phyloP scores from a whole-genome alignment of 2,329 filamentous ascomycete genomes.

The Xylaria sp. region DNA sequence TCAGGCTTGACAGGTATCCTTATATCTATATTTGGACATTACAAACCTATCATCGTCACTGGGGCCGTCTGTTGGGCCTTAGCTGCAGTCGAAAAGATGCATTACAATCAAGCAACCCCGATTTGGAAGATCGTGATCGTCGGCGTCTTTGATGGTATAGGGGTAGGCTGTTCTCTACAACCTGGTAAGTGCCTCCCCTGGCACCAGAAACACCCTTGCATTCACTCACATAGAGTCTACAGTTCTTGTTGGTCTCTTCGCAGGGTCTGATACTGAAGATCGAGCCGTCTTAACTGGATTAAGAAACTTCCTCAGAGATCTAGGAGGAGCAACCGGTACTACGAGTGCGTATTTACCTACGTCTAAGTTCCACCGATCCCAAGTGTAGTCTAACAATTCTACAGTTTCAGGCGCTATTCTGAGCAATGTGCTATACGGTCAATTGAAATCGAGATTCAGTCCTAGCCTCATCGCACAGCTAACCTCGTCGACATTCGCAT shows the following conservation, averaged over 20 bases:
- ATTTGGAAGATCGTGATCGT: constrained; percentile 17
- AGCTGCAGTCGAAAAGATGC: constrained; percentile 16
- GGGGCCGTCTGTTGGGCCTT: constrained; percentile 16
- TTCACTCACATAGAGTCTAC: background rate
- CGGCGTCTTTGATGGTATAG: constrained; percentile 18
- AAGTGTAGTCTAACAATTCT: background rate
- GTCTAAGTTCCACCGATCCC: background rate
- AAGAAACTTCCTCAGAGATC: constrained; percentile 16
- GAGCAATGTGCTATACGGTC: constrained; percentile 9
- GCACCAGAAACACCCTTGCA: background rate
- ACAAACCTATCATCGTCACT: constrained; percentile 18
- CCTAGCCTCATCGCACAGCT: constrained; percentile 4
- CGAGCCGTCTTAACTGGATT: constrained; percentile 21
- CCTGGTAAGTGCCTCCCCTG: constrained; percentile 15
- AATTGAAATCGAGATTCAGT: constrained; percentile 17
- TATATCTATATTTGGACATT: constrained; percentile 8
- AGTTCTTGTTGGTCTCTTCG: constrained; percentile 23
- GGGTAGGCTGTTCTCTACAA: constrained; percentile 19
- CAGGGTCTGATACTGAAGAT: constrained; percentile 13
- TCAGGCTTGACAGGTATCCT: constrained; percentile 12
- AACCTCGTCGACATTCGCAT: constrained; percentile 15
- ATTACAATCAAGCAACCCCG: constrained; percentile 13
- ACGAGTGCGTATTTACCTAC: constrained; percentile 4
- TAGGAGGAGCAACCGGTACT: constrained; percentile 20
- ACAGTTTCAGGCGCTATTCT: constrained; percentile 19